phyloP scores from a whole-genome alignment of 306 rosid species.

The Sicyos edulis region DNA sequence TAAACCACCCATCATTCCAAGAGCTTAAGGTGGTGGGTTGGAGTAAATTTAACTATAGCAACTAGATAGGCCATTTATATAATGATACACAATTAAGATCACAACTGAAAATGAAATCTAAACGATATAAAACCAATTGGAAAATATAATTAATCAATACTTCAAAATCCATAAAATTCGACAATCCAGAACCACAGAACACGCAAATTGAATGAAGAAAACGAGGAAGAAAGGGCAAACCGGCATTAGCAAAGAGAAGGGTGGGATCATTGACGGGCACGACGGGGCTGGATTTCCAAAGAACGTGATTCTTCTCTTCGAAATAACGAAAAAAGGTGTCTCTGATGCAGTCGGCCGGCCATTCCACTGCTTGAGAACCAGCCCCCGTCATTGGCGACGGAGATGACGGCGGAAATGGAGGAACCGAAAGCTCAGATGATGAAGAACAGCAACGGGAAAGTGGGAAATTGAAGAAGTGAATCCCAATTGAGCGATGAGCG shows the following conservation, averaged over 20 bases:
- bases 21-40: too few species aligned
- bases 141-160: too few species aligned
- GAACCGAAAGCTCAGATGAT: neutral
- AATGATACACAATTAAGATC: too few species aligned
- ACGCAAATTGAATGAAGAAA: neutral
- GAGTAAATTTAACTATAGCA: too few species aligned
- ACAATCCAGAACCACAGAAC: neutral
- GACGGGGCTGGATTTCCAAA: conserved; percentile 78
- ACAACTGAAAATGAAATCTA: too few species aligned
- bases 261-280: conserved; percentile 89
- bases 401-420: neutral
- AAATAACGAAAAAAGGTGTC: conserved; percentile 46
- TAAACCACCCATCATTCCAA: too few species aligned
- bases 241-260: conserved; percentile 85
- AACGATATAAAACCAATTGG: too few species aligned
- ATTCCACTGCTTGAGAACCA: conserved; percentile 30
- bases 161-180: neutral
- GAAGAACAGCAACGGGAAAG: neutral
- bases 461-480: neutral
- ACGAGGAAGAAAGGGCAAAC: conserved; percentile 27
- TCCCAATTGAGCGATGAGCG: neutral
- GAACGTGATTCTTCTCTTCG: conserved; percentile 46
- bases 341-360: conserved; percentile 45
- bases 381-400: conserved; percentile 23
- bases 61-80: too few species aligned